A percentile compares a stretch with the other conserved stretches of the same genome.
These are phyloP conservation scores for Jamesozyma spencerorum DNA, from an alignment of 805 yeast species.

Conservation along the genomic window DNA sequence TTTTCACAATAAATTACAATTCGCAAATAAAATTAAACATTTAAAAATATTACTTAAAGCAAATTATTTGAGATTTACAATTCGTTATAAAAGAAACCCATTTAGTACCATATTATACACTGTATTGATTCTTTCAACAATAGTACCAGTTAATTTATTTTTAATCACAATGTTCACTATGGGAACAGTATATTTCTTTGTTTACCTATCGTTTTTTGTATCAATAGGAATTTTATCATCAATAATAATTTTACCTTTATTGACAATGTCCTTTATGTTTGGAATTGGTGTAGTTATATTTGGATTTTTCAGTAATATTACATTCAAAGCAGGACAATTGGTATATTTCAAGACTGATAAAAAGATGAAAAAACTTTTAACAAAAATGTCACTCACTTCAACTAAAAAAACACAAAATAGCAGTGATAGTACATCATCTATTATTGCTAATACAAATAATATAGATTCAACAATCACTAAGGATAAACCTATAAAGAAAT, in stretches of 20 bases:
- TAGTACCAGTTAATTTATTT: constrained; percentile 8
- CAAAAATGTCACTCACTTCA: constrained; percentile 10
- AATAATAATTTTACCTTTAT: constrained; percentile 22
- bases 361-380: constrained; percentile 11
- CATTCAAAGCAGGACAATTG: constrained; percentile 20
- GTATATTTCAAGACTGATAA: constrained; percentile 18
- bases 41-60: constrained; percentile 2
- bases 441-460: no score
- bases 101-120: constrained; percentile 14
- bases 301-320: constrained; percentile 24
- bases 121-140: constrained; percentile 3
- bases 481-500: no score
- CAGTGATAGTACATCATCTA: no score
- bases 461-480: no score
- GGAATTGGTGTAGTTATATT: constrained; percentile 23
- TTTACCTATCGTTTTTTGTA: constrained; percentile 19
- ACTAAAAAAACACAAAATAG: neutral
- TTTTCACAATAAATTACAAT: neutral
- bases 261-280: constrained; percentile 21
- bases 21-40: neutral
- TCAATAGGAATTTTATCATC: constrained; percentile 17
- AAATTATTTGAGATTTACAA: constrained; percentile 3
- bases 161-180: constrained; percentile 17
- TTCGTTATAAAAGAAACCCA: constrained; percentile 15
- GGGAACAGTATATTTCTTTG: constrained; percentile 15